Evolutionary conservation across 257 asterid genomes (phyloP).

Genomic region (Verbena officinalis): DNA sequence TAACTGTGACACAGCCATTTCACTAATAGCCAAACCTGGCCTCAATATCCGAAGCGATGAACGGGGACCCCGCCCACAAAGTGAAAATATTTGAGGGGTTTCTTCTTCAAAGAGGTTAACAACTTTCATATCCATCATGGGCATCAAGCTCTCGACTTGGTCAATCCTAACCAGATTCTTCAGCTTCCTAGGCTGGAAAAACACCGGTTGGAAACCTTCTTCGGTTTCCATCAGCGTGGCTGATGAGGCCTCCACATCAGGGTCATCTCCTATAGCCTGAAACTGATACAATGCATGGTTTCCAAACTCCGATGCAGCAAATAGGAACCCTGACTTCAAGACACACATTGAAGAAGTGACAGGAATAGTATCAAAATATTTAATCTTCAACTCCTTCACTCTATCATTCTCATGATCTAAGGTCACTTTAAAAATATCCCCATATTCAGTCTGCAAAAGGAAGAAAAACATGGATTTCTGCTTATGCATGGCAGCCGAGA

Average conservation of each 20-base stretch:
- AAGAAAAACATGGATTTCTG: slow-evolving; percentile 98
- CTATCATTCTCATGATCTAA: slow-evolving; percentile 84
- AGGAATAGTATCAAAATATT: slow-evolving; percentile 95
- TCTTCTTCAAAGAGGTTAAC: slow-evolving; percentile 89
- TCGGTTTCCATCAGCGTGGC: slow-evolving; percentile 95
- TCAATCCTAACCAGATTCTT: slow-evolving; percentile 92
- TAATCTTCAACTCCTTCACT: slow-evolving; percentile 87
- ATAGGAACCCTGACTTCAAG: slow-evolving; percentile 91
- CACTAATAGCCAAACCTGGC: slow-evolving; percentile 98
- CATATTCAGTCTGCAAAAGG: slow-evolving; percentile 96
- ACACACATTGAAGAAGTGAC: slow-evolving; percentile 93
- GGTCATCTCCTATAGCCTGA: slow-evolving; percentile 95
- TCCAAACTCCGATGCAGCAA: slow-evolving; percentile 99
- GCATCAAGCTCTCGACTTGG: slow-evolving; percentile 95
- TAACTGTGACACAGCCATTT: slow-evolving; percentile 98
- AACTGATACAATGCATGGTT: slow-evolving; percentile 97
- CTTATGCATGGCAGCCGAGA: slow-evolving; percentile 92
- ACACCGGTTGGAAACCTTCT: slow-evolving; percentile 97
- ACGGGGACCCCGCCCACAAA: slow-evolving; percentile 98
- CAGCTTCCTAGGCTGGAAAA: slow-evolving; percentile 94
- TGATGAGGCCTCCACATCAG: slow-evolving; percentile 94
- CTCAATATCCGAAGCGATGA: slow-evolving; percentile 82
- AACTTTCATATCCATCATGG: slow-evolving; percentile 96
- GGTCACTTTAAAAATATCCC: slow-evolving; percentile 88
- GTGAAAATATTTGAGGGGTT: slow-evolving; percentile 90